phyloP scores from a whole-genome alignment of 805 yeast species.

The Nakazawaea ernobii region DNA sequence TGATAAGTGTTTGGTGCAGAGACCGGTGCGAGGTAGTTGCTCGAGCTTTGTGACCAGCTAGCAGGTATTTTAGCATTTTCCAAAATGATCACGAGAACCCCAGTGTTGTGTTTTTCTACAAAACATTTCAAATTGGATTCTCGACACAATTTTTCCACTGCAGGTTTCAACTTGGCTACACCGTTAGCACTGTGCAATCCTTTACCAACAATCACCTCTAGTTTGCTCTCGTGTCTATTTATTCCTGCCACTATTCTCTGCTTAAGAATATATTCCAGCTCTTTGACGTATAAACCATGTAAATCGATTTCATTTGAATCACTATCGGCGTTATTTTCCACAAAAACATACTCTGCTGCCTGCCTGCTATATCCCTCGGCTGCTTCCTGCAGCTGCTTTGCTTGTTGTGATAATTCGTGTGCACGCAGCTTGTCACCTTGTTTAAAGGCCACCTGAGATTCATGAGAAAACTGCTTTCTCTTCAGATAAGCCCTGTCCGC shows the following conservation, averaged over 20 bases:
- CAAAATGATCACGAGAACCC: conserved; percentile 72
- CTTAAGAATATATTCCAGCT: conserved; percentile 74
- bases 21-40: conserved; percentile 19
- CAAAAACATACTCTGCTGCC: conserved; percentile 88
- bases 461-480: conserved; percentile 46
- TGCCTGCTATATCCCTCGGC: conserved; percentile 68
- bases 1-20: conserved; percentile 11
- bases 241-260: conserved; percentile 66
- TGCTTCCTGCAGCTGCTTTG: conserved; percentile 50
- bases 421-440: conserved; percentile 72
- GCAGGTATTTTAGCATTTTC: conserved; percentile 39
- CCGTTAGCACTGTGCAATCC: conserved; percentile 82
- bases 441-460: conserved; percentile 75
- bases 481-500: conserved; percentile 66
- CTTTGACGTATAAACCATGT: conserved; percentile 87
- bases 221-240: conserved; percentile 49
- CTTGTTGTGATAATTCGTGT: conserved; percentile 61
- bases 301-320: conserved; percentile 82
- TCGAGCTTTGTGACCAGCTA: conserved; percentile 21
- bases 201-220: conserved; percentile 88
- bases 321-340: conserved; percentile 86
- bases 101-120: conserved; percentile 68
- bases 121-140: conserved; percentile 57
- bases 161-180: conserved; percentile 85
- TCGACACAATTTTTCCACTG: conserved; percentile 70